Evolutionary conservation across 352 stramenopile species (phyloP).

Genomic region (Phytopythium kandeliae): DNA sequence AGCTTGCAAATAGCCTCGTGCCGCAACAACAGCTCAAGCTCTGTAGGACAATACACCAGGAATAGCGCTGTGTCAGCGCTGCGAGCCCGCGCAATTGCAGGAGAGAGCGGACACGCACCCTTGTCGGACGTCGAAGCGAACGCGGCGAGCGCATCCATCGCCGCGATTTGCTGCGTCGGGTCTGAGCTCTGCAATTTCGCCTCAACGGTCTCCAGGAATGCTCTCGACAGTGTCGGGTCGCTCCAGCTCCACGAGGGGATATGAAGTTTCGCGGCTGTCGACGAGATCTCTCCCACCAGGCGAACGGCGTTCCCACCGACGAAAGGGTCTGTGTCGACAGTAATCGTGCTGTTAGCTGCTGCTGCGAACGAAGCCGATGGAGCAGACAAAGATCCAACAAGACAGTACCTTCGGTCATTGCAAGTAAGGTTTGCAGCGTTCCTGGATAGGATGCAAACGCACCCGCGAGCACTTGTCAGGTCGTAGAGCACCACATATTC

Average conservation of each 20-base stretch:
- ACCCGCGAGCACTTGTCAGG: constrained; percentile 7
- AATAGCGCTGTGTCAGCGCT: not conserved
- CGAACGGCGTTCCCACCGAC: constrained; percentile 69
- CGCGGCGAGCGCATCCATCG: constrained; percentile 75
- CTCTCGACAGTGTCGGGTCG: constrained; percentile 65
- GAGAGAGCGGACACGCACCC: constrained; percentile 26
- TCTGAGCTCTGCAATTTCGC: constrained; percentile 59
- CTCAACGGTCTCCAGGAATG: constrained; percentile 72
- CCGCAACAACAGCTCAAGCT: constrained; percentile 67
- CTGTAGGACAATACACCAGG: constrained; percentile 11
- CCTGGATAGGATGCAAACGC: constrained; percentile 19
- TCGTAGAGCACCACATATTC: not conserved
- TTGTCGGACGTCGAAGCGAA: constrained; percentile 78
- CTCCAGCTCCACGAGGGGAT: constrained; percentile 76
- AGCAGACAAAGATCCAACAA: not conserved
- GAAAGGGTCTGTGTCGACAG: constrained; percentile 46
- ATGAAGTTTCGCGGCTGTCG: constrained; percentile 51
- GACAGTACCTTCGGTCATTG: constrained; percentile 54
- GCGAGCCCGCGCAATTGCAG: not conserved
- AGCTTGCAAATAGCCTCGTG: constrained; percentile 58
- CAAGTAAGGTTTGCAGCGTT: constrained; percentile 53
- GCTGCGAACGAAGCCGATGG: not conserved
- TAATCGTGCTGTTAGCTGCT: not conserved
- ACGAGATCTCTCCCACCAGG: constrained; percentile 74
- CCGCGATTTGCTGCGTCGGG: constrained; percentile 70